A percentile compares a stretch with the other conserved stretches of the same genome.
Conservation (phyloP, 2,329 filamentous ascomycete species). For the Colletotrichum tofieldiae region DNA sequence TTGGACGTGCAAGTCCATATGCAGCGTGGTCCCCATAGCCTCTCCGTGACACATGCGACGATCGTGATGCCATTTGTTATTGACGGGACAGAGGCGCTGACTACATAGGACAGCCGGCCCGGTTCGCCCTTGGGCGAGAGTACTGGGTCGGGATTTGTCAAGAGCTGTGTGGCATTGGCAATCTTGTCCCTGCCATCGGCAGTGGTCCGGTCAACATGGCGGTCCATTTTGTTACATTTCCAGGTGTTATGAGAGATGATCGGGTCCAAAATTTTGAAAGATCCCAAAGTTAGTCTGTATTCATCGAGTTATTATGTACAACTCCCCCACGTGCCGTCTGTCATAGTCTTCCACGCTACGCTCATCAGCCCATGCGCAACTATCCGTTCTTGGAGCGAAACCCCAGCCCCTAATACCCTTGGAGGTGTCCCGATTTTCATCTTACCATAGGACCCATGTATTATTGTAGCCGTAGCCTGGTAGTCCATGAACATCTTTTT, state of each 20-base stretch:
- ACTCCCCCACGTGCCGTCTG: not conserved
- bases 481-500: not conserved
- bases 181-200: not conserved
- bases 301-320: not conserved
- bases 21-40: not conserved
- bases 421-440: not conserved
- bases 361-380: not conserved
- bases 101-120: not conserved
- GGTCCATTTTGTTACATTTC: too few relatives aligned
- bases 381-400: not conserved
- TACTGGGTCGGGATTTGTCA: not conserved
- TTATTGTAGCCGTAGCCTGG: not conserved
- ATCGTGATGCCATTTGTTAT: too few relatives aligned
- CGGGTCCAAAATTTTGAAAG: not conserved
- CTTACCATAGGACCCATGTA: not conserved
- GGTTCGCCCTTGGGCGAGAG: not conserved
- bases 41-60: not conserved
- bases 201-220: not conserved
- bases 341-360: not conserved
- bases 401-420: not conserved
- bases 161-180: not conserved
- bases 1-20: not conserved
- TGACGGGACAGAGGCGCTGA: not conserved
- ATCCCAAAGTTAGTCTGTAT: not conserved
- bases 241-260: too few relatives aligned